phyloP scores from a whole-genome alignment of 306 rosid species.

The cucumber (Cucumis sativus) region DNA sequence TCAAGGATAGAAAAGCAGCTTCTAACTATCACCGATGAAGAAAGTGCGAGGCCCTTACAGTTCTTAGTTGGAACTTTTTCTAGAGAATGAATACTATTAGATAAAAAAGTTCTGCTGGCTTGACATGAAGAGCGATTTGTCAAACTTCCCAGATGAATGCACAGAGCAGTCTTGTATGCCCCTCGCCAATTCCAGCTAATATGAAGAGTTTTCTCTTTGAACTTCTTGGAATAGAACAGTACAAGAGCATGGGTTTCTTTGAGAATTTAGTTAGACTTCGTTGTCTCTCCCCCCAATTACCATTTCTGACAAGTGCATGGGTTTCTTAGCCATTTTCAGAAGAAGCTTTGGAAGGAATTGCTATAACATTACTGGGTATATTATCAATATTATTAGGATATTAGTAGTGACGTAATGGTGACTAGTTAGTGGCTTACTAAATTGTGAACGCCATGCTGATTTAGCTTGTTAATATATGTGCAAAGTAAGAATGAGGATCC shows the following conservation, averaged over 20 bases:
- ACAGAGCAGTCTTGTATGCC: background rate
- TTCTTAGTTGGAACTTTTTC: background rate
- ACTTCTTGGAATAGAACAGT: background rate
- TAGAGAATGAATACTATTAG: background rate
- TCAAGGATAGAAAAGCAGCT: background rate
- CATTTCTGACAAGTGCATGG: background rate
- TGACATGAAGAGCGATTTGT: background rate
- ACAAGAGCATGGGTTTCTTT: background rate
- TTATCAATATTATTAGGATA: background rate
- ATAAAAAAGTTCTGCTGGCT: background rate
- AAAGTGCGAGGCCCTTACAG: background rate
- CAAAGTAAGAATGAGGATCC: background rate
- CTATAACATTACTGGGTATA: background rate
- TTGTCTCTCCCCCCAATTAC: background rate
- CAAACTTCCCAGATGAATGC: background rate
- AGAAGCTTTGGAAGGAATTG: background rate
- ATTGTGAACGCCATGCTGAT: background rate
- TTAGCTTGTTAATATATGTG: background rate
- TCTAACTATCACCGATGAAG: background rate
- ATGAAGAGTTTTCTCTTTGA: background rate
- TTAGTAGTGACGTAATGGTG: background rate
- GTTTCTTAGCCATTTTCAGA: background rate
- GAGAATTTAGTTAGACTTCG: background rate
- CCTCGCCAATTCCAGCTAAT: background rate
- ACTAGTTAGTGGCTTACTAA: background rate